Percentiles rank a stretch among this genome's conserved stretches.
These are phyloP conservation scores for Eragrostis curvula DNA, from an alignment of 176 grass and related monocot species.

Conservation along the genomic window DNA sequence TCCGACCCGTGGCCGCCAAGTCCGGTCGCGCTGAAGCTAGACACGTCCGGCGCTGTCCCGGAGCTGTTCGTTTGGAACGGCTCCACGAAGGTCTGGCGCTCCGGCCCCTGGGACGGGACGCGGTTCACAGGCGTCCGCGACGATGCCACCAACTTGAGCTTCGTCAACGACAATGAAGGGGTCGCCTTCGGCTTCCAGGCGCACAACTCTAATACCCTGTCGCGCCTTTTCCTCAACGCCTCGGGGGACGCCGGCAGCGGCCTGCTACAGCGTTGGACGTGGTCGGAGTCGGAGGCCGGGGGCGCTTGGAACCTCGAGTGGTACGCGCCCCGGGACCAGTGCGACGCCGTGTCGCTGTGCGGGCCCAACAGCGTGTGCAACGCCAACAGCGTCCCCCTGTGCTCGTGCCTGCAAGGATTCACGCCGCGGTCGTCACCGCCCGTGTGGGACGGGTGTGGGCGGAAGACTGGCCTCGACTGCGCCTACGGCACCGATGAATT, in stretches of 20 bases:
- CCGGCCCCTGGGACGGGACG: slow-evolving; percentile 56
- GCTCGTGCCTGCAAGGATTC: slow-evolving; percentile 61
- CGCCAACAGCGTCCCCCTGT: slow-evolving; percentile 16
- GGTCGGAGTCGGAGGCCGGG: slow-evolving; percentile 12
- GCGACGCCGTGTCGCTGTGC: slow-evolving; percentile 53
- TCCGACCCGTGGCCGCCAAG: slow-evolving; percentile 64
- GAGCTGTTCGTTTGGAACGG: slow-evolving; percentile 62
- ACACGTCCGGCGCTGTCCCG: slow-evolving; percentile 47
- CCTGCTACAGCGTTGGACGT: slow-evolving; percentile 57
- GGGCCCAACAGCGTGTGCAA: slow-evolving; percentile 53
- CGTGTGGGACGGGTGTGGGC: slow-evolving; percentile 39
- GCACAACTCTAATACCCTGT: slow-evolving; percentile 28
- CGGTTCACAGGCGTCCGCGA: slow-evolving; percentile 69
- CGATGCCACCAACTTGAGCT: slow-evolving; percentile 49
- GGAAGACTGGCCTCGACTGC: slow-evolving; percentile 49
- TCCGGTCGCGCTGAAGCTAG: slow-evolving; percentile 29
- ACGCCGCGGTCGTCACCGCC: slow-evolving; percentile 38
- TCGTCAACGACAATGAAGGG: slow-evolving; percentile 46
- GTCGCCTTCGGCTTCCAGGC: slow-evolving; percentile 58
- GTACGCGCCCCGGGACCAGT: slow-evolving; percentile 69
- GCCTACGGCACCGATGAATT: slow-evolving; percentile 56
- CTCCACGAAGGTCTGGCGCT: slow-evolving; percentile 38
- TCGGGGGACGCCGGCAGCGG: not conserved
- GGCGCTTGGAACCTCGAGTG: slow-evolving; percentile 57
- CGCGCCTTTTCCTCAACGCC: slow-evolving; percentile 44